Evolutionary conservation across 2,329 filamentous ascomycete species (phyloP).

Genomic region (Fusarium sp.): DNA sequence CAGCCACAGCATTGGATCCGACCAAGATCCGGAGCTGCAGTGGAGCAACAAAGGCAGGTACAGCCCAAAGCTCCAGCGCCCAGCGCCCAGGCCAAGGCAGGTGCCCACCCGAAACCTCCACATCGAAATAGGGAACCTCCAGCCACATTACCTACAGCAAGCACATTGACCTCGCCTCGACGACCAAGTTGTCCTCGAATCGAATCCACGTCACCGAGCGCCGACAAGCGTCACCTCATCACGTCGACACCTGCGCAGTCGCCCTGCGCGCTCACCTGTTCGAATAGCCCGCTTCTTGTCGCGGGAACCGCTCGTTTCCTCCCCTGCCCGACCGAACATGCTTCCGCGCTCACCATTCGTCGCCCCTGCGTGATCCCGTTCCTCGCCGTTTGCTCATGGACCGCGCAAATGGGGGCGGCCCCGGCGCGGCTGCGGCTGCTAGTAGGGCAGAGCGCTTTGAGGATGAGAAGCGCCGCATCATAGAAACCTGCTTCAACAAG

Average conservation of each 20-base stretch:
- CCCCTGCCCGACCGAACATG: conserved; percentile 41
- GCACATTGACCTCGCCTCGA: conserved; percentile 34
- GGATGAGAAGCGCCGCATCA: conserved; percentile 93
- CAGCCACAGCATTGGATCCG: conserved; percentile 2
- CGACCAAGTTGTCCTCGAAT: conserved; percentile 35
- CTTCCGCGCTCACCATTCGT: conserved; percentile 40
- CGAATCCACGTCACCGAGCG: conserved; percentile 20
- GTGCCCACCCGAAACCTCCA: conserved; percentile 37
- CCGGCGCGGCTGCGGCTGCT: conserved; percentile 47
- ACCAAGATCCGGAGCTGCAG: conserved; percentile 20
- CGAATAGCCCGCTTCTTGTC: not conserved
- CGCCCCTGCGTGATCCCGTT: conserved; percentile 39
- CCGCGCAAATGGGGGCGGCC: conserved; percentile 51
- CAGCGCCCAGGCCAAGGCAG: conserved; percentile 6
- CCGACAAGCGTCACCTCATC: conserved; percentile 5
- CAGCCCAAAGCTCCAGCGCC: conserved; percentile 16
- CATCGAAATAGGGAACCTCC: conserved; percentile 39
- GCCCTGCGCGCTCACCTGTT: conserved; percentile 12
- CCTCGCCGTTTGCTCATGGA: conserved; percentile 47
- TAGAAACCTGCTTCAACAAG: conserved; percentile 93
- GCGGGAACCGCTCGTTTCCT: conserved; percentile 3
- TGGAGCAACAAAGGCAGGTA: conserved; percentile 37
- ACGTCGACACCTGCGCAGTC: conserved; percentile 3
- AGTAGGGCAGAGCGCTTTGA: conserved; percentile 83
- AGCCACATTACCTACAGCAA: conserved; percentile 24